phyloP scores from a whole-genome alignment of 1,139 yeast species.

The Pichia terricola region DNA sequence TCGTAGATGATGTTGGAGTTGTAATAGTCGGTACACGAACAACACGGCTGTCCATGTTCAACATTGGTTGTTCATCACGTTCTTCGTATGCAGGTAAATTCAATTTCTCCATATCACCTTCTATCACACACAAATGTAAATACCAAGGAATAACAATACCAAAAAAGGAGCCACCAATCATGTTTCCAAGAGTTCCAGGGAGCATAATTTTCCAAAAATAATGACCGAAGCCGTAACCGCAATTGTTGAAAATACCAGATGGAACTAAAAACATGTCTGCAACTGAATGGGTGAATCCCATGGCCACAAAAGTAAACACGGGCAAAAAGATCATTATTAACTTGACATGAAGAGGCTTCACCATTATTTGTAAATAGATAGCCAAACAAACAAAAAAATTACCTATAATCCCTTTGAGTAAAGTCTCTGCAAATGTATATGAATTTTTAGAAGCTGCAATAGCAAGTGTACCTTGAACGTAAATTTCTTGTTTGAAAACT shows the following conservation, averaged over 20 bases:
- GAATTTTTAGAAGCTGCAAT: conserved; percentile 40
- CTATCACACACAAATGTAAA: conserved; percentile 60
- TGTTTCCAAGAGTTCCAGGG: conserved; percentile 63
- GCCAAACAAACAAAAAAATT: conserved; percentile 70
- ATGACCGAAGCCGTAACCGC: conserved; percentile 50
- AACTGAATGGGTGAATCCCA: conserved; percentile 72
- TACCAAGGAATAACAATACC: conserved; percentile 58
- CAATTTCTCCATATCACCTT: conserved; percentile 49
- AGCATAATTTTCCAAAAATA: conserved; percentile 63
- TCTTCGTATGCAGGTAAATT: conserved; percentile 59
- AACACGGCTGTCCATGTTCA: conserved; percentile 68
- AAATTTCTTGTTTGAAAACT: conserved; percentile 31
- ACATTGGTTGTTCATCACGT: conserved; percentile 71
- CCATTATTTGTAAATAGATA: conserved; percentile 65
- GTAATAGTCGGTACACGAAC: conserved; percentile 32
- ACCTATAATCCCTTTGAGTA: conserved; percentile 61
- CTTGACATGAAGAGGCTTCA: conserved; percentile 74
- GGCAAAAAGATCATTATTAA: conserved; percentile 57
- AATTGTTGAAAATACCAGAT: conserved; percentile 58
- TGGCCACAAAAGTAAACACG: conserved; percentile 59
- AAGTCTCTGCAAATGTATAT: conserved; percentile 43
- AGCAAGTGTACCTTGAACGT: conserved; percentile 37
- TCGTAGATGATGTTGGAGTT: not conserved
- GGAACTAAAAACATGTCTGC: conserved; percentile 69
- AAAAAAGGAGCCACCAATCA: conserved; percentile 60